Conservation (phyloP, 352 stramenopile genomes). For the Globisporangium solare region DNA sequence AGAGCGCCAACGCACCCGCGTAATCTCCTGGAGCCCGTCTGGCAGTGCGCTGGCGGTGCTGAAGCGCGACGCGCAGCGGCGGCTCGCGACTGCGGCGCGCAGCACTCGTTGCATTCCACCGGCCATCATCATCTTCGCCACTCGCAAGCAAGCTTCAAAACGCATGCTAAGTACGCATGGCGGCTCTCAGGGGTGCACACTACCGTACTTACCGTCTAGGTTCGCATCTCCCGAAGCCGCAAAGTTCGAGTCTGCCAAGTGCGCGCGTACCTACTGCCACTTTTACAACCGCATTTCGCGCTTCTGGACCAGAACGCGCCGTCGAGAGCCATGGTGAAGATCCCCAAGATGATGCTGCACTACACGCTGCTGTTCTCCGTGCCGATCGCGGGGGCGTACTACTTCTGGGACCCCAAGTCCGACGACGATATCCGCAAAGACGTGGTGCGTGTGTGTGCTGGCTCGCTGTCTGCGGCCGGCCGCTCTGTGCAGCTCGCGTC, state of each 20-base stretch:
- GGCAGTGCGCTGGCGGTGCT: constrained; percentile 23
- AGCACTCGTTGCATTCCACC: constrained; percentile 3
- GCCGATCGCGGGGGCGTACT: constrained; percentile 56
- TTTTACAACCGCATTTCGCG: too few species aligned
- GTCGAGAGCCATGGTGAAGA: constrained; percentile 43
- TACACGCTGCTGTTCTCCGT: constrained; percentile 72
- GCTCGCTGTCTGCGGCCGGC: too few species aligned
- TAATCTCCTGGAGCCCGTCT: constrained; percentile 58
- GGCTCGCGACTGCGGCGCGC: not conserved
- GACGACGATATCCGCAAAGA: constrained; percentile 75
- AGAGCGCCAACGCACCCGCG: constrained; percentile 22
- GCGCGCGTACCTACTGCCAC: not conserved
- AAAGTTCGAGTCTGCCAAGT: too few species aligned
- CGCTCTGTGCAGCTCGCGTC: too few species aligned
- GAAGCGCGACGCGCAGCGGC: not conserved
- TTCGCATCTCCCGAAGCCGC: not conserved
- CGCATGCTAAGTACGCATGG: not conserved
- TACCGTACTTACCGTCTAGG: too few species aligned
- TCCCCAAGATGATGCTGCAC: constrained; percentile 81
- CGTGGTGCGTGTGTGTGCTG: constrained; percentile 41
- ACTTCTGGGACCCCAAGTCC: constrained; percentile 66
- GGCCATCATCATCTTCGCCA: constrained; percentile 8
- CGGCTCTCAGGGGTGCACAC: too few species aligned
- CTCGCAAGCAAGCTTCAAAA: not conserved
- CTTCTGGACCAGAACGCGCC: too few species aligned